Base-by-base conservation (phyloP, 2,329 filamentous ascomycete species). In the Aureobasidium subglaciale region DNA sequence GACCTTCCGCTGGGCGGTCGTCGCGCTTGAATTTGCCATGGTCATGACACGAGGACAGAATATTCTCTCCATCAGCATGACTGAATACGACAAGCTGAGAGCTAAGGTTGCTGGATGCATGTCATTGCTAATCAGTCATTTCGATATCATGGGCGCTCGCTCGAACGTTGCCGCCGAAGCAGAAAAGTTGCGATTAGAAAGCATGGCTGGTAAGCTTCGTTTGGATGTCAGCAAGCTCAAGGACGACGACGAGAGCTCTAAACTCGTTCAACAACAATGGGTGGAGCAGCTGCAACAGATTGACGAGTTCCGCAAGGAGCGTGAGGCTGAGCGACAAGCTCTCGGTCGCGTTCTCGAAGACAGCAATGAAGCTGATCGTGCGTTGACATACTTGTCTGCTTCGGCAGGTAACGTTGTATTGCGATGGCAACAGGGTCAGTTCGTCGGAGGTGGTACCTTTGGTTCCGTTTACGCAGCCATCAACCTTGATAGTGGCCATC, bases 341-440 rank as follows among this genome's bases (percentile, higher is more conserved):
- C 79, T 97, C 32, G 93, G 93, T 56, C 83, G 89, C 48, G 93
- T 99, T 18, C 75, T 99, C 59, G 93, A 99, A 73, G 90, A 90
- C 58, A 92, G 87, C 55, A 97, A 95, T 68, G 93, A 97, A 72
- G 91, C 95, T 11, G 93, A 99, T 70, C 87, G 92, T 53, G 96
- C 92, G 25, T 80, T 99, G 37, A 95, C 92, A 1, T 95, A 91
- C 66, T 82, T 99, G 16, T 96, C 91, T 2, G 93, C 92, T 0
- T 95, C 90, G 37, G 90, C 92, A 13, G 96, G 90, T 20, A 97
- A 97, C 67, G 88, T 97, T 57, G 95, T 89, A 41, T 83, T 97
- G 73, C 86, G 93, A 60, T 99, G 93, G 93, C 93, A 97, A 70
- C 93, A 96, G 76, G 93, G 93, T n/a, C 90, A 95, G 64, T 99